Percentiles rank a stretch among this genome's conserved stretches.
phyloP scores from a whole-genome alignment of 2,329 filamentous ascomycete species.

The Calonectria crousiana region DNA sequence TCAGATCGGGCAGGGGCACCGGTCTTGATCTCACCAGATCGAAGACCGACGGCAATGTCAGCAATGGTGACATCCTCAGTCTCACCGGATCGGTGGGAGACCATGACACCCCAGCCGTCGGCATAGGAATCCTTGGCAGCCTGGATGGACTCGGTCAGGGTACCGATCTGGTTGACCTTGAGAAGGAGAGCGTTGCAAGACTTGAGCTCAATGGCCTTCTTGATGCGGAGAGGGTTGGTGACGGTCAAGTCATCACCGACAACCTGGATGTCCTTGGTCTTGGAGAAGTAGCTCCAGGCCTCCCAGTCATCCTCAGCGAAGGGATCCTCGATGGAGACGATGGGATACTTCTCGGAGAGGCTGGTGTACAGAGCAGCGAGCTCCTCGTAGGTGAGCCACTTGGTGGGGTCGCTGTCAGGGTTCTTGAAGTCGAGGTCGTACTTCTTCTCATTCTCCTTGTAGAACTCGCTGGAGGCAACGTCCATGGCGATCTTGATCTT shows the following conservation, averaged over 20 bases:
- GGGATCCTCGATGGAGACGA: conserved; percentile 98
- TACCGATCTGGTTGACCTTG: conserved; percentile 99
- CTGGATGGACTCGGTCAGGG: conserved; percentile 98
- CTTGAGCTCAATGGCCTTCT: conserved; percentile 99
- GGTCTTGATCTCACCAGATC: conserved; percentile 98
- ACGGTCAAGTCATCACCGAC: conserved; percentile 99
- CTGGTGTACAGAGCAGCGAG: conserved; percentile 91
- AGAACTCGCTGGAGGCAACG: conserved; percentile 99
- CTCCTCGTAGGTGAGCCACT: conserved; percentile 99
- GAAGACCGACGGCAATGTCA: conserved; percentile 96
- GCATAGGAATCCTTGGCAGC: conserved; percentile 98
- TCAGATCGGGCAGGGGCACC: conserved; percentile 96
- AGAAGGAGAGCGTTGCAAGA: conserved; percentile 97
- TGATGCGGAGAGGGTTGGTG: conserved; percentile 98
- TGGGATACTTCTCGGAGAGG: conserved; percentile 94
- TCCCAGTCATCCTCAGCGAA: conserved; percentile 99
- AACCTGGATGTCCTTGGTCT: conserved; percentile 98
- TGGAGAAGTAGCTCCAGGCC: conserved; percentile 99
- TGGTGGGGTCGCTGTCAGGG: conserved; percentile 92
- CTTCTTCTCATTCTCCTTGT: conserved; percentile 97
- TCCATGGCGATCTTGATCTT: conserved; percentile 99
- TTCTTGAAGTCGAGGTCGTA: conserved; percentile 99
- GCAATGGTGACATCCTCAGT: conserved; percentile 99
- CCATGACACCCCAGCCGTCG: conserved; percentile 98
- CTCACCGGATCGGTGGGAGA: conserved; percentile 98